Base-by-base conservation (phyloP, 352 stramenopile species). In the Globisporangium mamillatum region DNA sequence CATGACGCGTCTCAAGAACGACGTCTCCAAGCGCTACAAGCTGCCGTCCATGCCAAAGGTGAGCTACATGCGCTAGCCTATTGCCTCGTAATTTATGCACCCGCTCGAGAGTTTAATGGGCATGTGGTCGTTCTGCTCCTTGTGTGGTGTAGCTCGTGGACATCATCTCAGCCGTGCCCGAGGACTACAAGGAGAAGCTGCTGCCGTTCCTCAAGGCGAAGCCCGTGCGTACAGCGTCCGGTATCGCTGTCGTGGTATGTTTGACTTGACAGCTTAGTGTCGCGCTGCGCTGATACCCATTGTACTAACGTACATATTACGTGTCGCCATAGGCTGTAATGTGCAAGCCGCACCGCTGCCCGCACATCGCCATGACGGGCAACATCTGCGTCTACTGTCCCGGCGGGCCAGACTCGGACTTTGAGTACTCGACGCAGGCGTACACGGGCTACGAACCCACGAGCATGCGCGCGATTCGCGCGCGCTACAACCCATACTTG, bases 401-500 rank as follows among this genome's bases (percentile, higher is more conserved):
- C 0, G 97, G 97, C 41, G 97, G 97, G 1, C 96, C 96, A 0
- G 97, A 99, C 84, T 96, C 81, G 57, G 97, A 99, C 75, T 99
- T 99, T 85, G 97, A 99, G 82, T 99, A 99, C 81, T 98, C 89
- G 9, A 99, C 97, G 16, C 79, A 92, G 72, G 89, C 96, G 2
- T 99, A 99, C 76, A 99, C 97, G 4, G 97, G 97, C 22, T 99
- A 99, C 72, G 97, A 99, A 76, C 97, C 97, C 32, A 99, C 97
- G 29, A 97, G 85, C 64, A 99, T 99, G 97, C 76, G 90, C 6
- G 97, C 95, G 20, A 99, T 99, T 70, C 91, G 97, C 24, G 95
- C 94, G 38, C 76, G 97, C 18, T 99, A 99, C 72, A 92, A 99
- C 80, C 96, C 97, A 5, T 98, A 92, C 68, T 78, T 89, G 63